Evolutionary conservation across 495 filamentous ascomycete species (phyloP).

Genomic region (Cercophora sp.): DNA sequence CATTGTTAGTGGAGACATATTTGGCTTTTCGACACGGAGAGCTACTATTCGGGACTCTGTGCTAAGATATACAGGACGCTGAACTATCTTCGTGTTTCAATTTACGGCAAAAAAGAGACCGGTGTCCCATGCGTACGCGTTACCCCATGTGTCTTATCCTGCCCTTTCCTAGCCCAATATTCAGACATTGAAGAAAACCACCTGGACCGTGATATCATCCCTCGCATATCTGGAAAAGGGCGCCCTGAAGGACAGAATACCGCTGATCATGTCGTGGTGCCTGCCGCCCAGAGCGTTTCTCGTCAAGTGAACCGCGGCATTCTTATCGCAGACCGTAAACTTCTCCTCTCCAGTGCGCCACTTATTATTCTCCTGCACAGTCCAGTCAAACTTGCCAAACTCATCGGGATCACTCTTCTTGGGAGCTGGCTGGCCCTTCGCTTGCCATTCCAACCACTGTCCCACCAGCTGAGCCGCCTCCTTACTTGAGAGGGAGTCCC

Average conservation of each 20-base stretch:
- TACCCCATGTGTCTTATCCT: no score
- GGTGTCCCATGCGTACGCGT: no score
- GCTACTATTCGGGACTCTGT: no score
- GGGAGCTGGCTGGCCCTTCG: constrained; percentile 11
- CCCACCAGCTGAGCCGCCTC: constrained; percentile 58
- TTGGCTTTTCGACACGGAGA: no score
- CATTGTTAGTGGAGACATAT: no score
- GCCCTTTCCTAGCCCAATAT: not conserved
- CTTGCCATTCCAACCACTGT: constrained; percentile 47
- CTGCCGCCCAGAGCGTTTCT: constrained; percentile 61
- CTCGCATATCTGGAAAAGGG: constrained; percentile 47
- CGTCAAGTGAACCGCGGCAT: constrained; percentile 59
- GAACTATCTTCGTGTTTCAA: no score
- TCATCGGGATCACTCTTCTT: not conserved
- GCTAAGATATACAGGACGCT: no score
- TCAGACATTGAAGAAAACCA: constrained; percentile 51
- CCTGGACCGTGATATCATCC: constrained; percentile 62
- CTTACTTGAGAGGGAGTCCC: constrained; percentile 56
- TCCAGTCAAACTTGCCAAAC: constrained; percentile 1
- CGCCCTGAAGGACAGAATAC: constrained; percentile 44
- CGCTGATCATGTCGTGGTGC: constrained; percentile 52
- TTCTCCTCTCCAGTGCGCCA: constrained; percentile 20
- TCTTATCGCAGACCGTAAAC: constrained; percentile 48
- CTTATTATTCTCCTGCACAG: constrained; percentile 16
- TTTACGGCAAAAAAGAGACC: no score